Conservation (phyloP, 345 rosid genomes). For the Eucalyptus guilfoylei region DNA sequence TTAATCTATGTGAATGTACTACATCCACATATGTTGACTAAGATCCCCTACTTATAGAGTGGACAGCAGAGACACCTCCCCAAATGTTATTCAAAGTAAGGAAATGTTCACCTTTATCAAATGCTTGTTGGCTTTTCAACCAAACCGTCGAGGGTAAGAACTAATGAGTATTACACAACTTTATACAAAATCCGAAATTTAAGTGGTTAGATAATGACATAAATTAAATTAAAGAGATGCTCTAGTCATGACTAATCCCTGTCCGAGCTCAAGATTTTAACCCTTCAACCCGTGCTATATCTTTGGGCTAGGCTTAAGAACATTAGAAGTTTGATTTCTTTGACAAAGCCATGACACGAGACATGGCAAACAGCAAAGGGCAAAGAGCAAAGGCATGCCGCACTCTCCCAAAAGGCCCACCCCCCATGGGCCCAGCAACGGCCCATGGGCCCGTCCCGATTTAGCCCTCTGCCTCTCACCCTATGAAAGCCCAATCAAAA, state of each 20-base stretch:
- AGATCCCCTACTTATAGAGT: too few relatives aligned
- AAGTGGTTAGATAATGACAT: too few relatives aligned
- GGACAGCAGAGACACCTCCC: too few relatives aligned
- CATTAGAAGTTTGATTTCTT: neutral
- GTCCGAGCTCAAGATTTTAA: too few relatives aligned
- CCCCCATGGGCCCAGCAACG: neutral
- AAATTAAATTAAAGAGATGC: too few relatives aligned
- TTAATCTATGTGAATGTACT: neutral
- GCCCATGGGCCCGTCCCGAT: neutral
- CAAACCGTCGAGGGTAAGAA: neutral
- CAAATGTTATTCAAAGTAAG: neutral
- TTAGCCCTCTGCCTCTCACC: neutral
- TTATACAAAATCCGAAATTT: too few relatives aligned
- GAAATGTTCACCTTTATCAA: neutral
- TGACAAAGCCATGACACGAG: neutral
- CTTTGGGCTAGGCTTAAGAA: neutral
- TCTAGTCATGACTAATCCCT: too few relatives aligned
- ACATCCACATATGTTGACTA: neutral
- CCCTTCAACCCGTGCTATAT: neutral
- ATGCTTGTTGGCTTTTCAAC: neutral
- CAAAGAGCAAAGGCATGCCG: neutral
- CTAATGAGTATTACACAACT: neutral
- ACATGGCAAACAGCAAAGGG: neutral
- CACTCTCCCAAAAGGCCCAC: neutral
- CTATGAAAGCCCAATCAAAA: neutral